Base-by-base conservation (phyloP, 2,329 filamentous ascomycete genomes). In the Talaromyces amestolkiae region DNA sequence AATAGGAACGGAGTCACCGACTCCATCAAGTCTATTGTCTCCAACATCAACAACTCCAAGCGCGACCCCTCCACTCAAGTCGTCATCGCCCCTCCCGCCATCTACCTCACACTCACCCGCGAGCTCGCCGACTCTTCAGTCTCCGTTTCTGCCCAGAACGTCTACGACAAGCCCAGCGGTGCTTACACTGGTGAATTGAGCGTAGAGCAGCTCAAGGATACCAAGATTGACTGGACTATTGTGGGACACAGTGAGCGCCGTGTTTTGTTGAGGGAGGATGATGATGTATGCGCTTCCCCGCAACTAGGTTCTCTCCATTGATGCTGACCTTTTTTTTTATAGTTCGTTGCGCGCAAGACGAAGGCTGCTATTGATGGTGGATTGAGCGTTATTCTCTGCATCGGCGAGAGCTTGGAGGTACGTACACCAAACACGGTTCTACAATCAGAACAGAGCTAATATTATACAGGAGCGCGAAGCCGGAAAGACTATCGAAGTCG, bases 121-220 rank as follows among this genome's bases (percentile, higher is more conserved):
- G 89, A 95, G 78, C 85, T 89, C 76, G 86, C 94, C 74, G 87
- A 89, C 78, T 76, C 86, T 73, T 88, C 89, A 70, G 85, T 99
- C 77, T 90, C 91, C 76, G 91, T 99, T 69, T 91, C 94, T 65
- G 90, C 95, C 65, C 95, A 99, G 84, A 99, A 99, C 82, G 92
- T 98, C 80, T 98, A 88, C 82, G 91, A 98, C 86, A 94, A 94
- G 87, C 92, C 93, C 79, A 93, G 95, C 80, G 95, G 95, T 73
- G 95, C 95, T 74, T 98, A 91, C 86, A 99, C 95, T 41, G 95
- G 95, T 76, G 95, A 99, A 84, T 95, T 97, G 83, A 93, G 90
- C 70, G 93, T 93, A 70, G 84, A 89, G 68, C 95, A 98, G 84
- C 89, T 99, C 75, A 89, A 91, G 82, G 95, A 98, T 81, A 88